These are phyloP conservation scores for Salix brachista DNA, from an alignment of 345 rosid genomes.

Conservation along the genomic window DNA sequence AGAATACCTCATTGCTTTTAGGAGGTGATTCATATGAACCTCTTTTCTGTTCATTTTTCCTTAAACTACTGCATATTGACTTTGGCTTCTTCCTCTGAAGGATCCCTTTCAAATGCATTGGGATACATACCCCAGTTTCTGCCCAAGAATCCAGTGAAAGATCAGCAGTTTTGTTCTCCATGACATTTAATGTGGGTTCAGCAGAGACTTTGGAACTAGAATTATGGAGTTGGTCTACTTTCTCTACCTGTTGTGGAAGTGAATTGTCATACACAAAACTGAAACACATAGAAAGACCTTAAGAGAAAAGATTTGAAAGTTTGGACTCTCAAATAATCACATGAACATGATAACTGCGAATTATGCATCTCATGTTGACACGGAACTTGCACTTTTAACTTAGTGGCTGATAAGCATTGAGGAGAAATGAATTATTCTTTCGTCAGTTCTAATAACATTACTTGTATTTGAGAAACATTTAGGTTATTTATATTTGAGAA, in stretches of 20 bases:
- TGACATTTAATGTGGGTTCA: conserved; percentile 37
- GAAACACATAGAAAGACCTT: neutral
- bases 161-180: conserved; percentile 21
- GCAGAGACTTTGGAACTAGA: conserved; percentile 27
- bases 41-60: conserved; percentile 25
- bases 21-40: conserved; percentile 27
- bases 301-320: neutral
- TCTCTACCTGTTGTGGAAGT: conserved; percentile 38
- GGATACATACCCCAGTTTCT: conserved; percentile 17
- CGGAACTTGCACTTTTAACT: neutral
- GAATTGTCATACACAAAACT: neutral
- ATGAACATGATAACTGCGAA: neutral
- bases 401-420: neutral
- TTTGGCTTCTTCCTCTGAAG: conserved; percentile 20
- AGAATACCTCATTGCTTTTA: conserved; percentile 36
- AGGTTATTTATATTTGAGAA: neutral
- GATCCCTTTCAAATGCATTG: conserved; percentile 18
- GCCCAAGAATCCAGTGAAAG: neutral
- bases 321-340: neutral
- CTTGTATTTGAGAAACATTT: neutral
- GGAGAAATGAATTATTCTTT: neutral
- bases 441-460: neutral
- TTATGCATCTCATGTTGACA: neutral
- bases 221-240: conserved; percentile 24
- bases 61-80: conserved; percentile 12